A percentile compares a stretch with the other conserved stretches of the same genome.
Conservation (phyloP, 495 filamentous ascomycete species). For the Podospora conica region DNA sequence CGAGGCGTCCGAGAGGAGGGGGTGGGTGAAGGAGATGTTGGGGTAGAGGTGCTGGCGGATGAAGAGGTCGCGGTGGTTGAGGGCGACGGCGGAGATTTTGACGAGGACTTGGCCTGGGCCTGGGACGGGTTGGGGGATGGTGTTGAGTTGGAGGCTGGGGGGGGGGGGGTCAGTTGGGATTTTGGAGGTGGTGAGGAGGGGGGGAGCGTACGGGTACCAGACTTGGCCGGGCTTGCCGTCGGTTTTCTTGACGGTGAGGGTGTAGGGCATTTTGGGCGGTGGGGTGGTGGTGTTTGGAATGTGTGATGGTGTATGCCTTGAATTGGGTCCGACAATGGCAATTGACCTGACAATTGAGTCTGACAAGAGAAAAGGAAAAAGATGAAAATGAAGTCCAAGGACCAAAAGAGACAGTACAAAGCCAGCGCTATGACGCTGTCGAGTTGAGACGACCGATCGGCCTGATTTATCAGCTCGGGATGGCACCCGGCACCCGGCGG, state of each 20-base stretch:
- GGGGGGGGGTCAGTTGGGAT: neutral
- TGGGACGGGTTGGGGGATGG: constrained; percentile 54
- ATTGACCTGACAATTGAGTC: neutral
- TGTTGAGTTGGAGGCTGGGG: constrained; percentile 55
- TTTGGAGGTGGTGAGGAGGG: neutral
- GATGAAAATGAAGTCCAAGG: neutral
- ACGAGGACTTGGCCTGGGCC: constrained; percentile 61
- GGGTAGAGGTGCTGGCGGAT: constrained; percentile 90
- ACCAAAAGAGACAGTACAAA: neutral
- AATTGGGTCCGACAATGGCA: neutral
- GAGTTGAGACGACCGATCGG: neutral
- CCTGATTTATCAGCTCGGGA: neutral
- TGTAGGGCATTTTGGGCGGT: constrained; percentile 36
- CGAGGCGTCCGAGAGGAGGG: constrained; percentile 72
- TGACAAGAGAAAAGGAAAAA: neutral
- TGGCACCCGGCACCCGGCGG: neutral
- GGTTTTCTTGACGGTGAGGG: constrained; percentile 46
- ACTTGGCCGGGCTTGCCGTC: constrained; percentile 78
- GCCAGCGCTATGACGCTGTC: neutral
- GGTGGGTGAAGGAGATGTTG: constrained; percentile 64
- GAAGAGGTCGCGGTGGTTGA: constrained; percentile 92
- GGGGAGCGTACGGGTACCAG: constrained; percentile 59
- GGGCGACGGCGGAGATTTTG: constrained; percentile 63
- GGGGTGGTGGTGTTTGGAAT: neutral
- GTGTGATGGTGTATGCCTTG: neutral